Base-by-base conservation (phyloP, 1,284 basidiomycete species). In the Afroboletus lepidellus region DNA sequence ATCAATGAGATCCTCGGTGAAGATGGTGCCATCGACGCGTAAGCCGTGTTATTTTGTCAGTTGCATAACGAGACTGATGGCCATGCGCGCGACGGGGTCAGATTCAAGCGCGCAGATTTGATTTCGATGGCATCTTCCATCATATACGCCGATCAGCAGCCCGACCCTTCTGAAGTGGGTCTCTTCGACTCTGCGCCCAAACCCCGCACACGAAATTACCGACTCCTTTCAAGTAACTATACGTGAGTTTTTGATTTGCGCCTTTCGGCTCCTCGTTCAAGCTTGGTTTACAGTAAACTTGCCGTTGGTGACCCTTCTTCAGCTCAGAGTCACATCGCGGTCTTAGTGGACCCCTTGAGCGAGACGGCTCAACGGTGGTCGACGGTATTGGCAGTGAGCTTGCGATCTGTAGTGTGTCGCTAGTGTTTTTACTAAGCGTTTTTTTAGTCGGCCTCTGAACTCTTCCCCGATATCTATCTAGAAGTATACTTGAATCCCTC, bases 291-390 rank as follows among this genome's bases (percentile, higher is more conserved):
- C 57, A 92, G 89, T 15, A 78, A 82, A 5, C 87, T 94, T 64
- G 71, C 80, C 24, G 71, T 85, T 38, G 93, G 94, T 5, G 76
- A 92, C 58, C 78, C 81, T 8, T 65, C 74, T 0, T 82, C 77
- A 0, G 87, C 94, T 0, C 62, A 89, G 18, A 82, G 87, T 56
- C 85, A 90, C 34, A 73, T 98, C 36, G 87, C 81, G 1, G 78
- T 90, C 8, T 66, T 98, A 5, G 57, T 98, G 8, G 90, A 98
- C 64, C 96, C 96, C 1, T 67, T 98, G 24, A 92, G 88, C 39
- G 90, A 93, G 66, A 71, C 77, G 7, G 91, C 91, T 6, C 94
- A 98, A 66, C 84, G 84, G 57, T 95, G 92, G 87, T 82, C 91
- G 0, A 81, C 84, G 48, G 69, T 97, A 32, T 66, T 94, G 23